phyloP scores from a whole-genome alignment of 176 grass and related monocot genomes.

The Avena atlantica region DNA sequence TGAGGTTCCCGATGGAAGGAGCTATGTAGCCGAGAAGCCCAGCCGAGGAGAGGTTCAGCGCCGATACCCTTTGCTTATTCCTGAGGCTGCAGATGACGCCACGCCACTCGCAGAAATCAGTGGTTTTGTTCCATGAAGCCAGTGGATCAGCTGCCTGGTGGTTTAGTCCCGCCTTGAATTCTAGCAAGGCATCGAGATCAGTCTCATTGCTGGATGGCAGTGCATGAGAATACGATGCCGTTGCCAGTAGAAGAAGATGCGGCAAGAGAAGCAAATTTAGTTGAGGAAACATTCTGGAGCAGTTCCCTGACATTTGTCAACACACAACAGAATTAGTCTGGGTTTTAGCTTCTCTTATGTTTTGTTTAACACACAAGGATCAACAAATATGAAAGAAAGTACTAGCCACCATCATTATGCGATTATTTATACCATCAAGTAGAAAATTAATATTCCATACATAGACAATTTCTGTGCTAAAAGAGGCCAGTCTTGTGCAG shows the following conservation, averaged over 20 bases:
- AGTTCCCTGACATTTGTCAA: not conserved
- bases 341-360: not conserved
- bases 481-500: not conserved
- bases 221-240: not conserved
- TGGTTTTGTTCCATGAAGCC: slow-evolving; percentile 35
- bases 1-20: slow-evolving; percentile 33
- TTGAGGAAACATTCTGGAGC: not conserved
- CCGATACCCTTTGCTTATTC: slow-evolving; percentile 29
- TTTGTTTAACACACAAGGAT: not conserved
- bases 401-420: not conserved
- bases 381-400: not conserved
- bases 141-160: not conserved
- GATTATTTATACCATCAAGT: not conserved
- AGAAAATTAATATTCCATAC: not conserved
- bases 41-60: slow-evolving; percentile 18
- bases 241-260: not conserved
- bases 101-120: slow-evolving; percentile 2
- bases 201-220: not conserved
- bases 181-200: slow-evolving; percentile 27
- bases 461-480: not conserved
- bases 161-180: slow-evolving; percentile 22
- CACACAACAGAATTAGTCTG: not conserved
- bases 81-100: slow-evolving; percentile 27
- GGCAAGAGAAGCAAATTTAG: not conserved
- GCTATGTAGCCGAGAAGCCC: slow-evolving; percentile 21